Evolutionary conservation across 805 yeast genomes (phyloP), one percentile per base, ranked within the genome.

Genomic region (Teunomyces tritomae): DNA sequence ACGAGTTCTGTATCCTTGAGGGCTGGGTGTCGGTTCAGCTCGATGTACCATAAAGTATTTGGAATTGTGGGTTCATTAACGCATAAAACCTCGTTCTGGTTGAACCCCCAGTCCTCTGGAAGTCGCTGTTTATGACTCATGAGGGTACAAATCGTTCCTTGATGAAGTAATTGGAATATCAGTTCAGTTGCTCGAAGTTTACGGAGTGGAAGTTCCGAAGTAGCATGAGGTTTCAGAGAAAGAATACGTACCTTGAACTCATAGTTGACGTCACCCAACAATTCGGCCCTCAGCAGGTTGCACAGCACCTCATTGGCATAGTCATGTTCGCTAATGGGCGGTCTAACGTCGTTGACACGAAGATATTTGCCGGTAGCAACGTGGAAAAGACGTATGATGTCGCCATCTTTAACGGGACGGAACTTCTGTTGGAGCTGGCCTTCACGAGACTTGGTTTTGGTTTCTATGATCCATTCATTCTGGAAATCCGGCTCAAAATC

Each of bases 311-410:
- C 96, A 53, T 78, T 79, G 60, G 90, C 85, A 65, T 92, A 91
- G 48, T 94, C 98, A 59, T 89, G 94, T 61, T 89, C 96, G 8
- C 92, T 80, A 26, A 90, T 80, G 8, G 96, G 97, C 3, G 98
- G 97, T 50, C 91, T 81, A 44, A 78, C 57, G 51, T 87, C 87
- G 53, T 77, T 82, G 17, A 89, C 86, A 53, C 83, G 83, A 45
- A 94, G 67, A 40, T 87, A 80, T 52, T 82, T 81, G 11, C 84
- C 79, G 0, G 97, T 86, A 1, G 57, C 51, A 49, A 75, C 74
- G 63, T 94, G 98, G 70, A 79, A 81, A n/a, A 94, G 63, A 49
- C 85, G 75, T 16, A 92, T 68, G 10, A 72, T 61, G 48, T 77
- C 82, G 14, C 85, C 84, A 53, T 82, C 79, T 46, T 74, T 64